Percentiles rank a stretch among this genome's conserved stretches.
Evolutionary conservation across 441 rosid species (phyloP).

Genomic region (Raphanus hybrid): DNA sequence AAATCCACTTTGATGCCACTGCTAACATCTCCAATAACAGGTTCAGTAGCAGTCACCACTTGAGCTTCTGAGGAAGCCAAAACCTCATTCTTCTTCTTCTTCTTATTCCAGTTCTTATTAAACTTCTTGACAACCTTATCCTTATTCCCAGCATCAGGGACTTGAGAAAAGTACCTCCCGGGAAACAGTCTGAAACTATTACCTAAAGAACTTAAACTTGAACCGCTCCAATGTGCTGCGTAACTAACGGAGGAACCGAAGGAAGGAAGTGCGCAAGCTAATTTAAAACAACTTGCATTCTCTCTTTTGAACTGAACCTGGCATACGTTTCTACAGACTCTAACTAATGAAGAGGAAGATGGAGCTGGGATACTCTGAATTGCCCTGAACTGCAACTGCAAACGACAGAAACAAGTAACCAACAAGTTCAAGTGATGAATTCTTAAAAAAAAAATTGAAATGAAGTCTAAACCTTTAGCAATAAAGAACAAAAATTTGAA

Average conservation of each 20-base stretch:
- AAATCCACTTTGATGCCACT: constrained; percentile 37
- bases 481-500: constrained; percentile 14
- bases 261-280: constrained; percentile 35
- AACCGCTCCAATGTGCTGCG: constrained; percentile 32
- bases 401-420: constrained; percentile 16
- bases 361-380: constrained; percentile 43
- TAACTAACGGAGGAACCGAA: constrained; percentile 33
- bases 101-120: constrained; percentile 46
- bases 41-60: constrained; percentile 39
- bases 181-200: constrained; percentile 30
- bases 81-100: constrained; percentile 35
- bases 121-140: constrained; percentile 38
- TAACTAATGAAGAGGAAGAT: constrained; percentile 37
- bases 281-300: constrained; percentile 33
- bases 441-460: too few relatives aligned
- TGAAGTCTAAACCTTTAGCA: constrained; percentile 12
- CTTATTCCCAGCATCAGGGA: constrained; percentile 36
- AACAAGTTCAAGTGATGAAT: constrained; percentile 5
- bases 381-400: constrained; percentile 56
- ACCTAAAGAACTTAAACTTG: constrained; percentile 36
- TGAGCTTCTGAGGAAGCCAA: constrained; percentile 44
- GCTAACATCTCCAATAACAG: constrained; percentile 23
- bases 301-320: constrained; percentile 45
- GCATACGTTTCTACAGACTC: constrained; percentile 39
- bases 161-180: constrained; percentile 53